Evolutionary conservation across 2,329 filamentous ascomycete genomes (phyloP), one percentile per base, ranked within the genome.

Genomic region (Diplodia sapinea): DNA sequence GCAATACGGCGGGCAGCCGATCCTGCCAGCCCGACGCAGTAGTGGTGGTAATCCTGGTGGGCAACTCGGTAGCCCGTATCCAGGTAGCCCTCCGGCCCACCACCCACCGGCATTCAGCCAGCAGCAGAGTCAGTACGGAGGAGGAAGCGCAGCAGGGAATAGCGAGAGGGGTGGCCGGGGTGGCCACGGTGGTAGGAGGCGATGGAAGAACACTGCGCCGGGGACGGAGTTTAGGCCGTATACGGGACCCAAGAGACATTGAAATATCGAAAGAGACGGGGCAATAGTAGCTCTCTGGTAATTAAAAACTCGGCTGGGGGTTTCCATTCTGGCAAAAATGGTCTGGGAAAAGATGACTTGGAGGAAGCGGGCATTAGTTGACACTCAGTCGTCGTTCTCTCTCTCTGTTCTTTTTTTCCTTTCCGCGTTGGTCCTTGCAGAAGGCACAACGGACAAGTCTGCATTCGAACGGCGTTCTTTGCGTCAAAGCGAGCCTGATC

Each of bases 1-100:
- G 40, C 78, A 80, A 66, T 80, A 79, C 62, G 78, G 78, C 1
- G 78, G 78, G 15, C 77, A 78, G 61, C 78, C 77, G 4, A 79
- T 80, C 56, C 73, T 79, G 3, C 78, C 78, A 3, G 78, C 78
- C 8, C 76, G 50, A 23, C 66, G 66, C 51, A 40, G 47, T 54
- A 66, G 64, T 43, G 64, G 40, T 4, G 54, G 52, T 23, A 43
- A 54, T 8, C 40, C 64, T 7, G 43, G 54, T 9, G 52, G 40
- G 6, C 64, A 56, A 43, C 29, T 31, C 12, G 59, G 59, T n/a
- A 51, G 31, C 12, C 64, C 64, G 11, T 66, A 57, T 31, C 43
- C 64, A 7, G 64, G 64, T 2, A 57, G 52, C 23, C 64, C 64
- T 7, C 64, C 64, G 26, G 31, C 40, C 4, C 52, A 52, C 17